Percentiles rank a stretch among this genome's conserved stretches.
Conservation (phyloP, 169 alveolate species). For the Ichthyophthirius multifiliis region DNA sequence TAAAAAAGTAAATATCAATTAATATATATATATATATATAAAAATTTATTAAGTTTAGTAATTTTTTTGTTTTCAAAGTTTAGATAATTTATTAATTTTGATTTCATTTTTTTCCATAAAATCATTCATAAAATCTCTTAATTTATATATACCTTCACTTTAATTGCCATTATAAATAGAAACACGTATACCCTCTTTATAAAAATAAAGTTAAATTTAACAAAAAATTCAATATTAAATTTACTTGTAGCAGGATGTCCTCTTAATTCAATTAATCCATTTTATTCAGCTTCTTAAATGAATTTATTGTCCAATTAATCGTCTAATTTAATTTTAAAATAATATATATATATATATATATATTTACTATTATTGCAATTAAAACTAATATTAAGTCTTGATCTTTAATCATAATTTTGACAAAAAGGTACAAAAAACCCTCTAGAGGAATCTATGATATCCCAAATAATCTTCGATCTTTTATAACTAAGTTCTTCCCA, state of each 20-base stretch:
- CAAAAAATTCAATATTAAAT: no score
- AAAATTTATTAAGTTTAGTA: no score
- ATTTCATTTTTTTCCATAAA: neutral
- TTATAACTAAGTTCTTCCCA: neutral
- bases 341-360: neutral
- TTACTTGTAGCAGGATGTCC: constrained; percentile 12
- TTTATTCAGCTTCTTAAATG: neutral
- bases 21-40: no score
- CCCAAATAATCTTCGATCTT: neutral
- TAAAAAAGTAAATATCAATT: no score
- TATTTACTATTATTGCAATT: neutral
- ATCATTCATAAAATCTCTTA: constrained; percentile 8
- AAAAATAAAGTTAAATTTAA: neutral
- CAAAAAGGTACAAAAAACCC: neutral
- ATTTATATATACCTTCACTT: neutral
- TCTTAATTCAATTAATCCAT: constrained; percentile 12
- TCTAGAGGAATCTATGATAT: neutral
- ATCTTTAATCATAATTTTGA: neutral
- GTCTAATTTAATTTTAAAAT: neutral
- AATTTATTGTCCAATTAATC: neutral
- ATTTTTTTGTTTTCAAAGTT: no score
- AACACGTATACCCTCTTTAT: constrained; percentile 1
- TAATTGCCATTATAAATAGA: neutral
- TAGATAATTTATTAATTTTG: neutral
- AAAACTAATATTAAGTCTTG: constrained; percentile 1